Evolutionary conservation across 2,329 filamentous ascomycete species (phyloP), one percentile per base, ranked within the genome.

Genomic region (Colletotrichum sublineola): DNA sequence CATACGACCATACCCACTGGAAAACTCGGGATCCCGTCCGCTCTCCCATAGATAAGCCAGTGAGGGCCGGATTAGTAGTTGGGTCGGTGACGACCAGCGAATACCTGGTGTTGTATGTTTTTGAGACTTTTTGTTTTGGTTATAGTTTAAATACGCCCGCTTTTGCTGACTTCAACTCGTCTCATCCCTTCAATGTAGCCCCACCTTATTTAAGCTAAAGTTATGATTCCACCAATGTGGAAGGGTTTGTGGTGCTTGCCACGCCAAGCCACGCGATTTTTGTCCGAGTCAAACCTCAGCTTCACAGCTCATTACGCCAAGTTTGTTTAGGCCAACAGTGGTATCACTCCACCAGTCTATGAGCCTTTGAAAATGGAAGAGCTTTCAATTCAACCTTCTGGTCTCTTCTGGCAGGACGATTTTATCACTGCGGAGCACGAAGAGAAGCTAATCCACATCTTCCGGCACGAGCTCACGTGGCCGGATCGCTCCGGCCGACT

Each of bases 351-450:
- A 31, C 24, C 48, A 8, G 14, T 33, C 29, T 15, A 53, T 33
- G 29, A 4, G 7, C 15, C 29, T 18, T 20, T 1, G 5, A 18
- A 11, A 9, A 50, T 78, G 77, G 68, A 76, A 36, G 76, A 77
- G 48, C 71, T 79, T 15, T 63, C 73, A 4, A 78, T 77, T 3
- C 73, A 73, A 48, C 84, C 84, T 0, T 77, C 78, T 0, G 84
- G 84, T 5, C 76, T 86, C 8, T 77, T 82, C 36, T 84, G 84
- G 82, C 81, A 87, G 73, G 74, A 81, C 11, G 79, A 87, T 73
- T 88, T 87, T 75, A 82, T 88, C 76, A 81, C 80, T 0, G 67
- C 80, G 0, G 81, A 83, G 42, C 83, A 87, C 70, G 87, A 89
- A 76, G 75, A 77, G 36, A 67, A 77, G 1, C 83, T 88, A 2